phyloP scores from a whole-genome alignment of 192 early-diverging fungal genomes.

The Physocladia obscura region DNA sequence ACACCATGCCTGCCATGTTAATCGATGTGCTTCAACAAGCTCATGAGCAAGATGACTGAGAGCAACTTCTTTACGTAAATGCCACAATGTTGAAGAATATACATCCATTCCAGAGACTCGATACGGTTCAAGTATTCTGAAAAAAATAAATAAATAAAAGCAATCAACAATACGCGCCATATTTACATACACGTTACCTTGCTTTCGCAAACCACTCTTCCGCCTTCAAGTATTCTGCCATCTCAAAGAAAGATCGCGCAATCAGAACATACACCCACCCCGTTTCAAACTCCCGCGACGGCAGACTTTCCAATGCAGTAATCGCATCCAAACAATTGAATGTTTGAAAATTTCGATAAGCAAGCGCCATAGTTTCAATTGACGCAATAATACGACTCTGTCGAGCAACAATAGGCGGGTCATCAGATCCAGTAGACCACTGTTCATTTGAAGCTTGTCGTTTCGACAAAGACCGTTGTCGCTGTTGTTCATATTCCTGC shows the following conservation, averaged over 20 bases:
- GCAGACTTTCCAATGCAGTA: constrained; percentile 4
- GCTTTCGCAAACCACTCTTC: constrained; percentile 22
- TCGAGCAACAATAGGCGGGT: too few relatives aligned
- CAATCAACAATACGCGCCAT: background rate
- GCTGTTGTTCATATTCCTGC: too few relatives aligned
- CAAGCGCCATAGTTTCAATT: constrained; percentile 13
- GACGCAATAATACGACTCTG: background rate
- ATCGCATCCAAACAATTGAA: constrained; percentile 32
- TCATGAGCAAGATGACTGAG: constrained; percentile 75
- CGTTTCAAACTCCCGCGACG: constrained; percentile 11
- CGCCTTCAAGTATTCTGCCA: constrained; percentile 21
- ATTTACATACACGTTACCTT: constrained; percentile 18
- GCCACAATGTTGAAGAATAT: constrained; percentile 86
- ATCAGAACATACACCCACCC: constrained; percentile 26
- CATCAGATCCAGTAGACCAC: too few relatives aligned
- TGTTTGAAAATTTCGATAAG: constrained; percentile 10
- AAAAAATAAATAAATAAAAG: background rate
- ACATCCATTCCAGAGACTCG: constrained; percentile 78
- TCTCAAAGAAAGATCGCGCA: constrained; percentile 24
- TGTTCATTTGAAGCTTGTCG: too few relatives aligned
- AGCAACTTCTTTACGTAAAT: constrained; percentile 68
- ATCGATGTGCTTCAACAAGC: constrained; percentile 63
- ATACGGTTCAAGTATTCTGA: constrained; percentile 66
- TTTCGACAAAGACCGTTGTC: too few relatives aligned
- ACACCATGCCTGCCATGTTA: constrained; percentile 79